phyloP scores from a whole-genome alignment of 2,329 filamentous ascomycete species.

The Cladorrhinum sp. region DNA sequence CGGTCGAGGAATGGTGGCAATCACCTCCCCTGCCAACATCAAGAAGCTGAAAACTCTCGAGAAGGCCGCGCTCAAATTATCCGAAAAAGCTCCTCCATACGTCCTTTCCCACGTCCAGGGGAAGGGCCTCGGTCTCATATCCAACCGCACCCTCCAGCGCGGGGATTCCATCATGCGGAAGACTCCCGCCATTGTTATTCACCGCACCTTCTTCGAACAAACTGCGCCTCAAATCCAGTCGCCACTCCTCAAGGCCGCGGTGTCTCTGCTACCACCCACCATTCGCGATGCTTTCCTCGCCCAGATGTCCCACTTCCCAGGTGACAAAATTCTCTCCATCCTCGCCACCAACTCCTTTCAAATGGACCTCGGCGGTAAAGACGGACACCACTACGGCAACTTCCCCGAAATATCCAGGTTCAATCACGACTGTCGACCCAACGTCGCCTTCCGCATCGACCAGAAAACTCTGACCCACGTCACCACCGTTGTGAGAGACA shows the following conservation, averaged over 20 bases:
- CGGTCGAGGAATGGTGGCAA: slow-evolving; percentile 22
- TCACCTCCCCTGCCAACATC: slow-evolving; percentile 20
- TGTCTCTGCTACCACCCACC: slow-evolving; percentile 18
- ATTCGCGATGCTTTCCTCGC: slow-evolving; percentile 15
- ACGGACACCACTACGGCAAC: slow-evolving; percentile 22
- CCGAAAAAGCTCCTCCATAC: neutral
- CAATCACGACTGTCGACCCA: slow-evolving; percentile 42
- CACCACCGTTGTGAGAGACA: slow-evolving; percentile 34
- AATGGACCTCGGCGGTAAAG: slow-evolving; percentile 18
- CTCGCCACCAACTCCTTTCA: slow-evolving; percentile 27
- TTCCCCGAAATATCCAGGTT: slow-evolving; percentile 37
- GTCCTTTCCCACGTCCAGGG: neutral
- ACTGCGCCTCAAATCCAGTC: neutral
- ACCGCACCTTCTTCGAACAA: slow-evolving; percentile 17
- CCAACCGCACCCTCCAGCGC: slow-evolving; percentile 19
- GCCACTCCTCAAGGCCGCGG: slow-evolving; percentile 17
- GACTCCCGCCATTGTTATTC: slow-evolving; percentile 22
- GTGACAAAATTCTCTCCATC: slow-evolving; percentile 18
- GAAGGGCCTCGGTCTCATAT: slow-evolving; percentile 22
- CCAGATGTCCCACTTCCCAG: slow-evolving; percentile 16
- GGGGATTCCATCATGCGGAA: slow-evolving; percentile 20
- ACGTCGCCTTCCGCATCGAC: slow-evolving; percentile 35
- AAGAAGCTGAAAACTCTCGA: slow-evolving; percentile 18
- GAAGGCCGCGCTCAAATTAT: neutral
- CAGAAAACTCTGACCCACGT: slow-evolving; percentile 29